A percentile compares a stretch with the other conserved stretches of the same genome.
Evolutionary conservation across 106 monocot species (phyloP).

Genomic region (Amphibolis antarctica): DNA sequence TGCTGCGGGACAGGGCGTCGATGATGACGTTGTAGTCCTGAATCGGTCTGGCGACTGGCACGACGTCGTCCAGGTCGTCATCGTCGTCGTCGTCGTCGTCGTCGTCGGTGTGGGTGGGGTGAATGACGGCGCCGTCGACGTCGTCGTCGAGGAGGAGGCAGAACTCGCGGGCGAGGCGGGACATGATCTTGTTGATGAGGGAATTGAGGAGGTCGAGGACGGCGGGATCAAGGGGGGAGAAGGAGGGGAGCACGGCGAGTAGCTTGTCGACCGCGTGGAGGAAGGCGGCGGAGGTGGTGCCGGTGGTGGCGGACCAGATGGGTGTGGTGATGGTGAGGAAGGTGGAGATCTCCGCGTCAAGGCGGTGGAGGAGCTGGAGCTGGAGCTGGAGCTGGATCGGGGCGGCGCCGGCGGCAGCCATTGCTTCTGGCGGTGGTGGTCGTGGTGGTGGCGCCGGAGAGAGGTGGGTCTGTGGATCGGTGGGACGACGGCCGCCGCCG

Average conservation of each 20-base stretch:
- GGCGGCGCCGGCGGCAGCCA: too few relatives aligned
- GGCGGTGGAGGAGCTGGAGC: conserved; percentile 30
- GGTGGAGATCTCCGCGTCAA: conserved; percentile 46
- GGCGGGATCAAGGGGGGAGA: conserved; percentile 7
- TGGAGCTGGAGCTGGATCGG: too few relatives aligned
- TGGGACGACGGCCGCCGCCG: too few relatives aligned
- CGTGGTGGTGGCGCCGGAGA: too few relatives aligned
- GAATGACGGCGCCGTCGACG: not conserved
- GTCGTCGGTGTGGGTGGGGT: not conserved
- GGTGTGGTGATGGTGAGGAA: conserved; percentile 31
- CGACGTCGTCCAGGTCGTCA: not conserved
- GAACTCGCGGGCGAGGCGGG: conserved; percentile 81
- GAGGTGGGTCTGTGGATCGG: too few relatives aligned
- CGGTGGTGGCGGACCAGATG: conserved; percentile 72
- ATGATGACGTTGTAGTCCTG: conserved; percentile 20
- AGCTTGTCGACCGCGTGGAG: conserved; percentile 65
- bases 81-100: conserved; percentile 6
- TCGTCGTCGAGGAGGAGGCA: conserved; percentile 38
- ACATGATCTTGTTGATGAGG: conserved; percentile 53
- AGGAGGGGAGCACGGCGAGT: conserved; percentile 19
- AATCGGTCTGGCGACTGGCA: conserved; percentile 14
- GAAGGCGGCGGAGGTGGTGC: conserved; percentile 43
- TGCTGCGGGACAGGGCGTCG: conserved; percentile 21
- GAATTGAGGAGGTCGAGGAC: conserved; percentile 44
- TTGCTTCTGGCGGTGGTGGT: too few relatives aligned